These are phyloP conservation scores for Acacia melanoxylon DNA, from an alignment of 306 rosid genomes.

Conservation along the genomic window DNA sequence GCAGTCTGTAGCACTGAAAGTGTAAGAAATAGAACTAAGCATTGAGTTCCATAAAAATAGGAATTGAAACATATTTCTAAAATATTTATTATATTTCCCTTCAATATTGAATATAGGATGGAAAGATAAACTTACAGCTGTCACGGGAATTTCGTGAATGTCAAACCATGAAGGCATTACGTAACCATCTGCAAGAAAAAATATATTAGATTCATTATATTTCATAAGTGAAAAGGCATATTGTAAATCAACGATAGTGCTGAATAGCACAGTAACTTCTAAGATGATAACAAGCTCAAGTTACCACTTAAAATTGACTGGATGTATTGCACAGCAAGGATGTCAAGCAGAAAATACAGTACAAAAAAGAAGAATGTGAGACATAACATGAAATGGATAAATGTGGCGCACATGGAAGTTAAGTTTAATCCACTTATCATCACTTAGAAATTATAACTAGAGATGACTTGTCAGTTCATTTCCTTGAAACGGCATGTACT, in stretches of 20 bases:
- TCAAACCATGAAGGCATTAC: slow-evolving; percentile 96
- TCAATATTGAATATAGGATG: neutral
- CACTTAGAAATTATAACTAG: neutral
- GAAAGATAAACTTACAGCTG: slow-evolving; percentile 56
- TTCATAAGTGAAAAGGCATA: neutral
- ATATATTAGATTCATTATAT: neutral
- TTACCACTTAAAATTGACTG: neutral
- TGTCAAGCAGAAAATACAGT: neutral
- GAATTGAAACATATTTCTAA: neutral
- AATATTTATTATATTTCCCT: neutral
- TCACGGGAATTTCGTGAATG: slow-evolving; percentile 71
- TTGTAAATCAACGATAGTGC: neutral
- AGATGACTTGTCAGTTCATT: neutral
- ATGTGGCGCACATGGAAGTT: neutral
- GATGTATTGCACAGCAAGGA: neutral
- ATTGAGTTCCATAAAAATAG: neutral
- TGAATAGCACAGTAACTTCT: neutral
- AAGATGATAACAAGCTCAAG: neutral
- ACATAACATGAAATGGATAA: neutral
- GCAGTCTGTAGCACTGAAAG: neutral
- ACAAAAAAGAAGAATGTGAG: neutral
- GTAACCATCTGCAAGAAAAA: slow-evolving; percentile 60
- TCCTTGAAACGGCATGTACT: neutral
- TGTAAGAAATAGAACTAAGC: neutral
- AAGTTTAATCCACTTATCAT: neutral